Percentiles rank a stretch among this genome's conserved stretches.
phyloP scores from a whole-genome alignment of 768 basidiomycete genomes.

The Aureoboletus auriporus region DNA sequence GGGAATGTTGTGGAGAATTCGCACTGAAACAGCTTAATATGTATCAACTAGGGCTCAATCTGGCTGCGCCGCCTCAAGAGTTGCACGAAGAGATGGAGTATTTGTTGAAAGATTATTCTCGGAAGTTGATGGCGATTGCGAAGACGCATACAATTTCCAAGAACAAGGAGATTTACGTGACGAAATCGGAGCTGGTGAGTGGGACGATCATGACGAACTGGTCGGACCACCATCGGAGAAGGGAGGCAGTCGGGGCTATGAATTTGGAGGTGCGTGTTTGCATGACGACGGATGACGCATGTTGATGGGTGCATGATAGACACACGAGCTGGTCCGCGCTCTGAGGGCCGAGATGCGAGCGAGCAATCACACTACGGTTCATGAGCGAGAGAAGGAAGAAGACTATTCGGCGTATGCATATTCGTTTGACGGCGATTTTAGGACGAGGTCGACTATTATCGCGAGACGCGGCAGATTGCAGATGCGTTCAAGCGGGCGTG shows the following conservation, averaged over 20 bases:
- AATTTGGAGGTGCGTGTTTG: slow-evolving; percentile 37
- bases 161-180: slow-evolving; percentile 31
- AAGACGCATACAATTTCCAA: slow-evolving; percentile 35
- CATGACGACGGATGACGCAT: not conserved
- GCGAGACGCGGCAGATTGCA: slow-evolving; percentile 25
- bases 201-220: slow-evolving; percentile 44
- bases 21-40: slow-evolving; percentile 25
- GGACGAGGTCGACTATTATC: slow-evolving; percentile 28
- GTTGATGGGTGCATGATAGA: slow-evolving; percentile 25
- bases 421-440: slow-evolving; percentile 21
- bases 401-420: not conserved
- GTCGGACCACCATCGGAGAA: slow-evolving; percentile 38
- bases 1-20: slow-evolving; percentile 21
- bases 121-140: slow-evolving; percentile 33
- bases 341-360: slow-evolving; percentile 32
- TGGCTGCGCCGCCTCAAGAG: slow-evolving; percentile 22
- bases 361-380: not conserved
- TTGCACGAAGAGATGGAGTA: slow-evolving; percentile 36
- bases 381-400: slow-evolving; percentile 26
- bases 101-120: slow-evolving; percentile 34
- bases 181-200: slow-evolving; percentile 42
- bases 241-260: slow-evolving; percentile 39
- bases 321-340: slow-evolving; percentile 35
- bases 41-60: slow-evolving; percentile 30
- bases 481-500: slow-evolving; percentile 37